Percentiles rank a stretch among this genome's conserved stretches.
Evolutionary conservation across 176 grass and related monocot species (phyloP).

Genomic region (Melocanna baccifera): DNA sequence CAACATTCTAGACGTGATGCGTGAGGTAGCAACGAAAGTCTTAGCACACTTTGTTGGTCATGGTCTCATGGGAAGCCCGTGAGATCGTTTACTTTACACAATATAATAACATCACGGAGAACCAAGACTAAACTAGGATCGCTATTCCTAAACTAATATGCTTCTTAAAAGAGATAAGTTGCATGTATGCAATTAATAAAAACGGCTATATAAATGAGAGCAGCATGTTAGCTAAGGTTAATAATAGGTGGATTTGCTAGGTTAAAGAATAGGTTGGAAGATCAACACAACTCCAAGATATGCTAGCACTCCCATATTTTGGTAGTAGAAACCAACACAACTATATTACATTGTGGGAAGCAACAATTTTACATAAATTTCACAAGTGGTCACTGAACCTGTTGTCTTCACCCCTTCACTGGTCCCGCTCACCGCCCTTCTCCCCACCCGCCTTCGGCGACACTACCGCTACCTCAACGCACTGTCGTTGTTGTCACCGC

Average conservation of each 20-base stretch:
- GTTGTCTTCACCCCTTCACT: no score
- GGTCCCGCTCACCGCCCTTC: no score
- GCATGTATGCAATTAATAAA: neutral
- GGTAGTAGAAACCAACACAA: no score
- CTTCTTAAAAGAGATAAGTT: neutral
- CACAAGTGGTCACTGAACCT: no score
- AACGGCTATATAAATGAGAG: neutral
- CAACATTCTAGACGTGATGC: neutral
- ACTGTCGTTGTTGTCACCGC: no score
- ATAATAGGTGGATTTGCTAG: no score
- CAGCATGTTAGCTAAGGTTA: neutral
- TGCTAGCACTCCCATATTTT: neutral
- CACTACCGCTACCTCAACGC: no score
- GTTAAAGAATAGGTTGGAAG: neutral
- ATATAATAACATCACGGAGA: neutral
- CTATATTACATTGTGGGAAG: neutral
- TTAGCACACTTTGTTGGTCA: neutral
- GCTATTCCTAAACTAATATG: neutral
- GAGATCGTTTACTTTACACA: neutral
- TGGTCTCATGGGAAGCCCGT: neutral
- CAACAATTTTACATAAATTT: no score
- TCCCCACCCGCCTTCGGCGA: no score
- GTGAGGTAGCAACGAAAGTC: neutral
- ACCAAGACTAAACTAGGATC: neutral
- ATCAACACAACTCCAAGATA: neutral